Conservation (phyloP, 2,329 filamentous ascomycete species). For the Ciborinia camelliae region DNA sequence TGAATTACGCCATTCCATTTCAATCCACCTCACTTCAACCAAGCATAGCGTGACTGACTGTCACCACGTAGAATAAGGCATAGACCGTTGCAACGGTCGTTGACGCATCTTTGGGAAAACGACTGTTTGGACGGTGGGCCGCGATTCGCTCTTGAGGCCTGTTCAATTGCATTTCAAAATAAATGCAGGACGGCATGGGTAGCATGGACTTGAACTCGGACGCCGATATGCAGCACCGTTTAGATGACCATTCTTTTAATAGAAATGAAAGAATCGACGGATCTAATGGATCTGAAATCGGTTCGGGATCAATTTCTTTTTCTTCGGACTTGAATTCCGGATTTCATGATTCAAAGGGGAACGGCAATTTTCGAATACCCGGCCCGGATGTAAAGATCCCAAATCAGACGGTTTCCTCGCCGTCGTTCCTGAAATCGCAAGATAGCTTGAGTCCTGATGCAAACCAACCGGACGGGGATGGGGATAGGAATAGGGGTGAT, state of each 20-base stretch:
- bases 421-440: neutral
- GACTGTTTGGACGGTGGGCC: slow-evolving; percentile 3
- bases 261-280: neutral
- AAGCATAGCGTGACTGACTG: slow-evolving; percentile 9
- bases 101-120: neutral
- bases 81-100: neutral
- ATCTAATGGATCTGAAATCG: neutral
- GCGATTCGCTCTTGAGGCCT: neutral
- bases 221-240: neutral
- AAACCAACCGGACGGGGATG: neutral
- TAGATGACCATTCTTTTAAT: neutral
- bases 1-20: neutral
- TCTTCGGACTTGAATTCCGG: neutral
- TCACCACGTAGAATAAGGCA: neutral
- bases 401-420: neutral
- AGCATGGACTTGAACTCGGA: slow-evolving; percentile 3
- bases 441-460: slow-evolving; percentile 1
- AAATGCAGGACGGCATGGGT: slow-evolving; percentile 6
- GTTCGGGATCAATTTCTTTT: neutral
- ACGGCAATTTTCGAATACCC: neutral
- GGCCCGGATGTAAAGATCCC: neutral
- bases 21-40: neutral
- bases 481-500: neutral
- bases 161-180: neutral
- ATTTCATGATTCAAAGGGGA: neutral